Conservation (phyloP, 129 eudicot species). For the Flaveria brownii region DNA sequence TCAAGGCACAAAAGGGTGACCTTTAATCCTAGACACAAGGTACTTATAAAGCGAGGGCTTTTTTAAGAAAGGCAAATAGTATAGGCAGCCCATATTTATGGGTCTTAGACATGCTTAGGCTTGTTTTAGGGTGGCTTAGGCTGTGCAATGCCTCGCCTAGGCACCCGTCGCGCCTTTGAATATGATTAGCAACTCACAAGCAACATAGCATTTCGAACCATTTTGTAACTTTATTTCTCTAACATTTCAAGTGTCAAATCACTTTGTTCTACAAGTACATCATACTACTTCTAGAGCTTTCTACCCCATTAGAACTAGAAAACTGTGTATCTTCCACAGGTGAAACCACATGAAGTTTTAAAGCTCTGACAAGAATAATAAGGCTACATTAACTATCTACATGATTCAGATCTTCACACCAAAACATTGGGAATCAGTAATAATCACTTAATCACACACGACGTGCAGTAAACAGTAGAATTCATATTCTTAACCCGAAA, state of each 20-base stretch:
- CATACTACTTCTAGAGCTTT: background rate
- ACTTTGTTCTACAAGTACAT: background rate
- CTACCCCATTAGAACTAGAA: background rate
- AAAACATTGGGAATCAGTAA: background rate
- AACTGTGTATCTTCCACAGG: background rate
- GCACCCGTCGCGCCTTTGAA: too few species aligned
- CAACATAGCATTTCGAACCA: constrained; percentile 10
- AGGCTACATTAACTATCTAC: constrained; percentile 15
- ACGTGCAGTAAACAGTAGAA: background rate
- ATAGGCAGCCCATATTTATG: too few species aligned
- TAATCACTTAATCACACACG: background rate
- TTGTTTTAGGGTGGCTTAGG: too few species aligned
- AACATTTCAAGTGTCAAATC: background rate
- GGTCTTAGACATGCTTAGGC: too few species aligned
- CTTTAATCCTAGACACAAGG: too few species aligned
- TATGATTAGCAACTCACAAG: background rate
- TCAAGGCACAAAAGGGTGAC: too few species aligned
- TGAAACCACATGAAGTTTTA: constrained; percentile 5
- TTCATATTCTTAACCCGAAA: constrained; percentile 7
- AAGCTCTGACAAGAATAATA: background rate
- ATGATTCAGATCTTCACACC: constrained; percentile 20
- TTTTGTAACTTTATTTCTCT: constrained; percentile 4
- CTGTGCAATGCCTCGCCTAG: too few species aligned
- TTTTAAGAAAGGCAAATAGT: too few species aligned
- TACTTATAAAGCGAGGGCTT: too few species aligned